Base-by-base conservation (phyloP, 2,329 filamentous ascomycete species). In the Didymella exigua region DNA sequence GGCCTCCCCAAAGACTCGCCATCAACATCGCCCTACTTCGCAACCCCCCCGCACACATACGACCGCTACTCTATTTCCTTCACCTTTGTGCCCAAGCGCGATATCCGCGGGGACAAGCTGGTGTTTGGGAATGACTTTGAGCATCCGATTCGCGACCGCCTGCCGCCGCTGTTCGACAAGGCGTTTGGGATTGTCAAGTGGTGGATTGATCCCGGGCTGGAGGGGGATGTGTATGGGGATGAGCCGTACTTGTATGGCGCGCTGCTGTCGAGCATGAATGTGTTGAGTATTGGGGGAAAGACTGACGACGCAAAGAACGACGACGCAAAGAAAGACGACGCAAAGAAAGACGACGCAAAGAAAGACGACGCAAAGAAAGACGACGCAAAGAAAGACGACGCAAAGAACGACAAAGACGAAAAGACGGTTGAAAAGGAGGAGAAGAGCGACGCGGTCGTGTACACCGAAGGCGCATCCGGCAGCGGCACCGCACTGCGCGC, bases 101-200 rank as follows among this genome's bases (percentile, higher is more conserved):
- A 75, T 30, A 86, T 96, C 52, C 80, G 81, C 3, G 91, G 86
- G 38, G 76, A 84, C 23, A 87, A 96, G 59, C 81, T 99, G 2
- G 86, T 97, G 49, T 96, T 96, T 66, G 95, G 93, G 36, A 98
- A 98, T 74, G 92, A 97, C 79, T 97, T 98, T 72, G 93, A 96
- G 69, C 85, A 89, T 45, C 91, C 95, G 0, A 95, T 99, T 65
- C 85, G 91, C 26, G 89, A 96, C 71, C 85, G 87, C 14, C 80
- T 99, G 2, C 93, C 95, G 0, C 90, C 91, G 0, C 92, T 93
- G 0, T 96, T 96, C 75, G 86, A 86, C 70, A 88, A 90, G 9
- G 93, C 92, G 0, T 86, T 97, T 75, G 87, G 86, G 47, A 88
- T 96, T 37, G 90, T 96, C 24, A 90, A 90, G 65, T 96, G 90